Evolutionary conservation across 164 flowering plant genomes (phyloP), one percentile per base, ranked within the genome.

Genomic region (Brasenia schreberi): DNA sequence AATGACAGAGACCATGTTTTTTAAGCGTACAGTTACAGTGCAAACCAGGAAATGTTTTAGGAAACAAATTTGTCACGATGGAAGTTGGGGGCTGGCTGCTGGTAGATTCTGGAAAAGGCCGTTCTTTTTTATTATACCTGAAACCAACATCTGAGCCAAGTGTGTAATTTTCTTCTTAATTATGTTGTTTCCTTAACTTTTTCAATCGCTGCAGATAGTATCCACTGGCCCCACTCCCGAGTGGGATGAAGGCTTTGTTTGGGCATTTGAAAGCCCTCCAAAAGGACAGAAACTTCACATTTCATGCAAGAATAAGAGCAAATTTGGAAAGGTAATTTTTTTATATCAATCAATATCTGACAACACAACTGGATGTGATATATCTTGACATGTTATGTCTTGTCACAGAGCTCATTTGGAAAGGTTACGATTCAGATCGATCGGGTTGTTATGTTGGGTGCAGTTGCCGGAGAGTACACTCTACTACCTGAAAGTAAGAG

Each of bases 221-320:
- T 86, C 97, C 19, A 90, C 97, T 59, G 97, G 98, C 72, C 92
- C 98, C 64, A 85, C 85, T 75, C 96, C 97, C 7, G 99, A 89
- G 68, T 94, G 90, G 87, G 98, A 90, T 23, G 98, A 94, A 76
- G 85, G 86, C 79, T 93, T 93, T 70, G 61, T 90, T 19, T 90
- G 98, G 98, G 77, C 94, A 71, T 90, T 93, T 71, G 98, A 93
- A 72, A 89, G 96, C 72, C 98, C 97, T 27, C 98, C 98, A 4
- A 90, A 90, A 72, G 97, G 99, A 70, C 99, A 94, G 78, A 94
- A 94, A 77, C 93, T 94, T 67, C 96, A 91, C 66, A 95, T 95
- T 58, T 89, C 99, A 56, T 95, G 99, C 86, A 95, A 95, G 78
- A 95, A 95, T 69, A 95, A 92, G 81, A 95, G 99, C 92, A 95